Evolutionary conservation across 441 rosid species (phyloP).

Genomic region (Arabidopsis lyrata): DNA sequence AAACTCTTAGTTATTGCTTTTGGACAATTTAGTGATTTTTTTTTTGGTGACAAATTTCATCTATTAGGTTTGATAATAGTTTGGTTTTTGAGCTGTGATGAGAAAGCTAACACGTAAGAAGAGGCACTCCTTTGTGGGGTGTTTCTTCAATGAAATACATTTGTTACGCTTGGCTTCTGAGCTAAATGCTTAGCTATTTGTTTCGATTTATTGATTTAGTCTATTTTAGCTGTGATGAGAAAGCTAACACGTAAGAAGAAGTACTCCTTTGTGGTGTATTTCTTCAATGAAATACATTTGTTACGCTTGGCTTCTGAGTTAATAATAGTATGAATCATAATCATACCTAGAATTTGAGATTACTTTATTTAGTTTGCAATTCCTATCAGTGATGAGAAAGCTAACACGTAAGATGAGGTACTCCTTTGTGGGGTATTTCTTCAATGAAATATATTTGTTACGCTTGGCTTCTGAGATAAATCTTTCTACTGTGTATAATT

Average conservation of each 20-base stretch:
- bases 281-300: constrained; percentile 61
- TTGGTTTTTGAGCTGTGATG: constrained; percentile 47
- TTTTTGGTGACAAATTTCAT: neutral
- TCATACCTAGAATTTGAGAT: neutral
- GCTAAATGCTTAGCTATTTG: neutral
- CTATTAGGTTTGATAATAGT: neutral
- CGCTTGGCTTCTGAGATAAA: constrained; percentile 57
- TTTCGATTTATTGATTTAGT: neutral
- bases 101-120: constrained; percentile 50
- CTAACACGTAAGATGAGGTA: constrained; percentile 43
- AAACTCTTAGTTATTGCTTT: neutral
- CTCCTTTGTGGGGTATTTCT: constrained; percentile 47
- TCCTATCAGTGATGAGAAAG: constrained; percentile 44
- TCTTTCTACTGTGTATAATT: neutral
- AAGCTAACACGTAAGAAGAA: constrained; percentile 48
- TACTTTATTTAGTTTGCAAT: neutral
- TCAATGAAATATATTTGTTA: constrained; percentile 62
- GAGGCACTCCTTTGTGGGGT: constrained; percentile 39
- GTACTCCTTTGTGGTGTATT: constrained; percentile 39
- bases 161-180: constrained; percentile 70
- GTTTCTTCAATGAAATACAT: constrained; percentile 55
- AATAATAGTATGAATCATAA: neutral
- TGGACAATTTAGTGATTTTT: neutral
- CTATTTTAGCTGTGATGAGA: constrained; percentile 39
- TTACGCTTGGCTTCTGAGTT: constrained; percentile 63